Evolutionary conservation across 31 red algal species (phyloP), one percentile per base, ranked within the genome.

Genomic region (Endocladia muricata): DNA sequence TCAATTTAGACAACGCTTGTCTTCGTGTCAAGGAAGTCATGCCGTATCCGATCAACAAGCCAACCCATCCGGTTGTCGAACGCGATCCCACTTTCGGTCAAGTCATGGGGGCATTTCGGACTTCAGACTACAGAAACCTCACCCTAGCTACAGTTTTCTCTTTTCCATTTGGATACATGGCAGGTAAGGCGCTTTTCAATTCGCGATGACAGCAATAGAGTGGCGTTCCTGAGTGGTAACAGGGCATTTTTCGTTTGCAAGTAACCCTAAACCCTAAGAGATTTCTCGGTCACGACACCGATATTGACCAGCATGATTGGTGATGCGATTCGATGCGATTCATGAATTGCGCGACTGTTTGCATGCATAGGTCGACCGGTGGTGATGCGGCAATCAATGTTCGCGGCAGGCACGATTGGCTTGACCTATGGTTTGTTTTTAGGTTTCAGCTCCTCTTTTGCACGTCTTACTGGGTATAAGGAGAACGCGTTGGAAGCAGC

Each of bases 341-440:
- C n/a, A n/a, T n/a, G n/a, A n/a, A n/a, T n/a, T n/a, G n/a, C n/a
- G n/a, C n/a, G n/a, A n/a, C n/a, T n/a, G n/a, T n/a, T n/a, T n/a
- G n/a, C n/a, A n/a, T n/a, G n/a, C 9, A 11, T 30, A 88, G 86
- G 86, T 76, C 77, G 86, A 3, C 86, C 86, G 19, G 49, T 90
- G 1, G 31, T 90, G n/a, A 90, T 90, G 86, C 37, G 77, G 58
- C 78, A 68, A 17, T 76, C 86, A 39, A 90, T 90, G 86, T 82
- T 74, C 40, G 60, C 65, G 47, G 49, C 77, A 23, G 78, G 68
- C 1, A n/a, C 48, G 13, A 41, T 90, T 38, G 77, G 86, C 36
- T 69, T 78, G 62, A 42, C 43, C 38, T 82, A 77, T 43, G 86
- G 86, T 1, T 55, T 90, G 17, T 68, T 70, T 37, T 31, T 90